Percentiles rank a stretch among this genome's conserved stretches.
Evolutionary conservation across 75 land plant species (phyloP).

Genomic region (Picea glauca): DNA sequence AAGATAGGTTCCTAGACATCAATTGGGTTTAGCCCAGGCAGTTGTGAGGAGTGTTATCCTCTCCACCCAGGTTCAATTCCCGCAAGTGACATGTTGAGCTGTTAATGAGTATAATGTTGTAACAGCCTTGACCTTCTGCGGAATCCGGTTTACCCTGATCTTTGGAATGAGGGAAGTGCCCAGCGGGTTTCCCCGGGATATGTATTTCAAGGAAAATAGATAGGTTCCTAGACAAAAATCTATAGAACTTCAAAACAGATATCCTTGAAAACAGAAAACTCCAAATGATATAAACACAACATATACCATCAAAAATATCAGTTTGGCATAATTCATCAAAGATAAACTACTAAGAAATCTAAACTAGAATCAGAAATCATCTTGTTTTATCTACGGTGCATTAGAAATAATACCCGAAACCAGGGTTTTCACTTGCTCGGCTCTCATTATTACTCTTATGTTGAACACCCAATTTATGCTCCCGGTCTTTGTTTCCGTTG

Average conservation of each 20-base stretch:
- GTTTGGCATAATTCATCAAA: neutral
- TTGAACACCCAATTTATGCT: constrained; percentile 47
- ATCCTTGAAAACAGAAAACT: neutral
- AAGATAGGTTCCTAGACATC: neutral
- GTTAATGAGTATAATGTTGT: too few relatives aligned
- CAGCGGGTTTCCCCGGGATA: too few relatives aligned
- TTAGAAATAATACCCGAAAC: constrained; percentile 45
- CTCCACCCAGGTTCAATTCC: too few relatives aligned
- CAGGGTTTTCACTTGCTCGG: constrained; percentile 49
- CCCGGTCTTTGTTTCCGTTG: constrained; percentile 57
- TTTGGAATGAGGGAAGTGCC: too few relatives aligned
- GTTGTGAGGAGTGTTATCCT: too few relatives aligned
- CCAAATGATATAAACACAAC: neutral
- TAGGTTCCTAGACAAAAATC: neutral
- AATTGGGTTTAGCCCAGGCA: too few relatives aligned
- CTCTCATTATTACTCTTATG: constrained; percentile 43
- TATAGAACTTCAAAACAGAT: too few relatives aligned
- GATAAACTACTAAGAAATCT: neutral
- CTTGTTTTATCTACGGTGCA: neutral
- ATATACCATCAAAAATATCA: neutral
- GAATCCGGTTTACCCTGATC: too few relatives aligned
- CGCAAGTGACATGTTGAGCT: too few relatives aligned
- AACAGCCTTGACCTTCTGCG: too few relatives aligned
- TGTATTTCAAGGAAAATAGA: neutral
- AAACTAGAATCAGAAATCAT: neutral